Base-by-base conservation (phyloP, 768 basidiomycete genomes). In the Tephrocybe sp. region DNA sequence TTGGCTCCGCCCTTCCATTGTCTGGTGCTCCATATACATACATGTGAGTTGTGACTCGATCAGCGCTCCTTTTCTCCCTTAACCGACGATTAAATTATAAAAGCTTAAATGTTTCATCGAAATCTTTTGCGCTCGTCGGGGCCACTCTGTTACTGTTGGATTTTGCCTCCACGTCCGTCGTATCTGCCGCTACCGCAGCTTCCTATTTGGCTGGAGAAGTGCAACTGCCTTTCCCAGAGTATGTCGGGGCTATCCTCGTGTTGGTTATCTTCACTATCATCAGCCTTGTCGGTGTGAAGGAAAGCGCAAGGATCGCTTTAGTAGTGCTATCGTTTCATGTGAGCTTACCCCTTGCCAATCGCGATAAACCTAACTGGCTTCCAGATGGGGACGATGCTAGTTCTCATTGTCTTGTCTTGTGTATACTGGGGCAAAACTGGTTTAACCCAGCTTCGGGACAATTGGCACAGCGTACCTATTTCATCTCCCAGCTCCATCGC, bases 21-120 rank as follows among this genome's bases (percentile, higher is more conserved):
- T 81, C 75, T 49, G 88, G 88, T 1, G 86, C 84, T 7, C 86
- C 85, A 3, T 90, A 88, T 60, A 80, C 81, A 0, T 87, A 86
- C 61, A 67, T 86, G 83, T 85, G 55, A 55, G 79, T 36, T n/a
- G n/a, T n/a, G n/a, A n/a, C n/a, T n/a, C n/a, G n/a, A n/a, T n/a
- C n/a, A n/a, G n/a, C n/a, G n/a, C n/a, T n/a, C n/a, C n/a, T n/a
- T n/a, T n/a, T n/a, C n/a, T n/a, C n/a, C n/a, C n/a, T n/a, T n/a
- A 36, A 14, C 34, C 34, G 4, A 7, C 34, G 7, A 11, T 14
- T n/a, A 36, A 10, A 36, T 33, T 12, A 42, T 26, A 5, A 6
- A 36, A 83, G 86, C 46, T 66, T 88, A 6, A 83, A 89, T 58
- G 75, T 81, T 15, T 83, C 85, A 0, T 75, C 79, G 0, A 88